These are phyloP conservation scores for Notholithocarpus densiflorus DNA, from an alignment of 306 rosid species.

Conservation along the genomic window DNA sequence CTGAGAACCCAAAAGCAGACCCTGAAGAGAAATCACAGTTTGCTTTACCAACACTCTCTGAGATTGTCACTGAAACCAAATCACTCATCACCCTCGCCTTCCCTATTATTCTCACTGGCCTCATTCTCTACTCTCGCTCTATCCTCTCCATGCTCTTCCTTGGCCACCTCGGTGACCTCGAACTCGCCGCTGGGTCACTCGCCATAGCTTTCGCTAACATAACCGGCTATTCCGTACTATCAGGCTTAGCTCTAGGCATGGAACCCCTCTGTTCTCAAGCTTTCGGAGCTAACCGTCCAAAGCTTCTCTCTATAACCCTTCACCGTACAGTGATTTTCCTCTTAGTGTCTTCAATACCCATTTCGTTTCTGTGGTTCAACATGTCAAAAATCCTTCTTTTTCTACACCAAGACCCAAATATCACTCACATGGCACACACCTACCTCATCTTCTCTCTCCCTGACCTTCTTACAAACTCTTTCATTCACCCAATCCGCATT, in stretches of 20 bases:
- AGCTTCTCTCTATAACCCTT: constrained; percentile 69
- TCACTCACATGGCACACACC: constrained; percentile 56
- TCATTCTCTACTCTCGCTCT: constrained; percentile 83
- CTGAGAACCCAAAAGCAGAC: constrained; percentile 1
- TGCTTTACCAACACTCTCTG: neutral
- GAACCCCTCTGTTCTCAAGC: constrained; percentile 94
- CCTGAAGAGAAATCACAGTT: constrained; percentile 6
- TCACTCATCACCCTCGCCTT: constrained; percentile 54
- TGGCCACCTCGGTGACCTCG: constrained; percentile 59
- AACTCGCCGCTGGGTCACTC: constrained; percentile 71
- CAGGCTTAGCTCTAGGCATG: constrained; percentile 84
- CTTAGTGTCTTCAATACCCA: constrained; percentile 57
- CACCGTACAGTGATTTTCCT: constrained; percentile 78
- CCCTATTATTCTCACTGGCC: constrained; percentile 65
- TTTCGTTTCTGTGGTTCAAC: constrained; percentile 69
- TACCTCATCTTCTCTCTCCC: constrained; percentile 63
- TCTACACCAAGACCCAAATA: constrained; percentile 44
- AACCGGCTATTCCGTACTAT: constrained; percentile 79
- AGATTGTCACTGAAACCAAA: constrained; percentile 37
- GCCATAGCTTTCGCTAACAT: constrained; percentile 97
- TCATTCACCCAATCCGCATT: constrained; percentile 79
- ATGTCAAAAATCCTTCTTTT: constrained; percentile 45
- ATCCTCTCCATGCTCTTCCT: constrained; percentile 80
- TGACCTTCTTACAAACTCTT: constrained; percentile 72
- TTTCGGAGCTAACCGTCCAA: constrained; percentile 80